A percentile compares a stretch with the other conserved stretches of the same genome.
Conservation (phyloP, 2,329 filamentous ascomycete species). For the Aspergillus versicolor region DNA sequence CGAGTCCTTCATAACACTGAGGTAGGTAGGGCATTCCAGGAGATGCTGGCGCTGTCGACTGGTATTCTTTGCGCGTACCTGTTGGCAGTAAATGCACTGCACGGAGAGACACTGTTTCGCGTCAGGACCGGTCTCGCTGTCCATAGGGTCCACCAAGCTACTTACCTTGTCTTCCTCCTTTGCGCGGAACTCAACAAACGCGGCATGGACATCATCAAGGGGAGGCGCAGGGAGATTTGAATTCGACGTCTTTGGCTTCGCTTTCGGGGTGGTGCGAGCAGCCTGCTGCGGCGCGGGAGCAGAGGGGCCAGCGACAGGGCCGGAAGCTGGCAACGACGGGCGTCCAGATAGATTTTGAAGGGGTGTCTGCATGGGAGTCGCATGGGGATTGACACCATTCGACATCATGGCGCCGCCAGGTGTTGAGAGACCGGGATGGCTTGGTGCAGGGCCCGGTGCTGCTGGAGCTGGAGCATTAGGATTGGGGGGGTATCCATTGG, state of each 20-base stretch:
- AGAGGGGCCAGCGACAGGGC: slow-evolving; percentile 31
- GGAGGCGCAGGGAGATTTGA: slow-evolving; percentile 47
- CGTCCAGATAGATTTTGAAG: slow-evolving; percentile 41
- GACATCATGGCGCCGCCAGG: slow-evolving; percentile 45
- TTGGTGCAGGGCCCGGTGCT: slow-evolving; percentile 31
- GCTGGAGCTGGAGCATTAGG: slow-evolving; percentile 39
- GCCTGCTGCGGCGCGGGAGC: slow-evolving; percentile 32
- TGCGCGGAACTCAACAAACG: slow-evolving; percentile 49
- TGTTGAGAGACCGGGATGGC: slow-evolving; percentile 38
- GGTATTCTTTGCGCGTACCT: slow-evolving; percentile 52
- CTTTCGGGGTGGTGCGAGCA: slow-evolving; percentile 39
- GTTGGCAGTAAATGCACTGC: slow-evolving; percentile 52
- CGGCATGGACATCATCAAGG: slow-evolving; percentile 50
- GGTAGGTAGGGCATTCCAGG: slow-evolving; percentile 50
- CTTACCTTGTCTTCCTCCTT: slow-evolving; percentile 49
- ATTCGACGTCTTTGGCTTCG: slow-evolving; percentile 36
- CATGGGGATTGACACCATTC: slow-evolving; percentile 45
- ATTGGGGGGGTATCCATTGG: slow-evolving; percentile 46
- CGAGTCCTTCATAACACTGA: slow-evolving; percentile 53
- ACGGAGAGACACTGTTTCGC: slow-evolving; percentile 45
- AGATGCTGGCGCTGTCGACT: slow-evolving; percentile 51
- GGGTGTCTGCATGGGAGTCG: slow-evolving; percentile 43
- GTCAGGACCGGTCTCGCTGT: neutral
- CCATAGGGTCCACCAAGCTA: neutral
- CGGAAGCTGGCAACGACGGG: slow-evolving; percentile 40